Evolutionary conservation across 768 basidiomycete species (phyloP), one percentile per base, ranked within the genome.

Genomic region (Amanita brunnescens): DNA sequence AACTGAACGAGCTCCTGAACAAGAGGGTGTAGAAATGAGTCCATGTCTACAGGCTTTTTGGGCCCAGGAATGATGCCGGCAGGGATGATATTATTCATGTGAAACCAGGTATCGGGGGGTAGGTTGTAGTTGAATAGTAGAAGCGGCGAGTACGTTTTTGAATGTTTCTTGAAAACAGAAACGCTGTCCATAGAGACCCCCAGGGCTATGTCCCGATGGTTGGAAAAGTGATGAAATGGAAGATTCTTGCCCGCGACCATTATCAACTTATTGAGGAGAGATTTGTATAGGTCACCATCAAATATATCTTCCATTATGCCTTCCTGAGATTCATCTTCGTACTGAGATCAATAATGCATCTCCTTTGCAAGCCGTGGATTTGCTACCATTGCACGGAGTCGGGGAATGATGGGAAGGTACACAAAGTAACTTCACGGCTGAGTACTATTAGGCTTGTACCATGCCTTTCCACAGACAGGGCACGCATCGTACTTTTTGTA

Each of bases 11-110:
- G 53, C 50, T 78, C 74, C 14, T 72, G 52, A 3, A 72, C 55
- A 5, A 73, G 47, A 0, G 74, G 76, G 43, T 57, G 66, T 0
- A 71, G 56, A 45, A 76, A 79, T 0, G 77, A 78, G 39, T 68
- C 67, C 1, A 68, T 30, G 51, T 76, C 70, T 14, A 64, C 58
- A 0, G 76, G 72, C 37, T 70, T 68, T 12, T 68, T 65, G 0
- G 74, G 76, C 0, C 77, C 72, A 2, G 75, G 76, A 42, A 79
- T 73, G 42, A 76, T 59, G 7, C 72, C 71, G 7, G 73, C 41
- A 29, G 62, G 65, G 2, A 78, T 42, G 3, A 75, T 59, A 34
- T 74, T 49, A 5, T 64, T 46, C 9, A 67, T 47, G 23, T 67
- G 70, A 29, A 66, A 69, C 2, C 65, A 48, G 58, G 75, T 70